Conservation (phyloP, 768 basidiomycete genomes). For the Suillus luteus region DNA sequence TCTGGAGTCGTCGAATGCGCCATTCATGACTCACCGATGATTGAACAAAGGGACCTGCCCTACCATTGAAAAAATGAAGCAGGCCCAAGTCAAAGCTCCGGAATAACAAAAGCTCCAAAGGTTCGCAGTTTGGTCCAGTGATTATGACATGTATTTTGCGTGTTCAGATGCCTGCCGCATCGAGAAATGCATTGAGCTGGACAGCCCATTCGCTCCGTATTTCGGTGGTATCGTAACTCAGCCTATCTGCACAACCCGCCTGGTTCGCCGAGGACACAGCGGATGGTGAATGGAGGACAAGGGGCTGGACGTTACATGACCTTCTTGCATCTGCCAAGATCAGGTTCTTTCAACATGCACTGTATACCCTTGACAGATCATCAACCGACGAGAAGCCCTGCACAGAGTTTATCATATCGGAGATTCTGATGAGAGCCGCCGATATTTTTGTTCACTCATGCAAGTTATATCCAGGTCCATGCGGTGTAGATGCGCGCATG, state of each 20-base stretch:
- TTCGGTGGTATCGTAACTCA: background rate
- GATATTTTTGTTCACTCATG: background rate
- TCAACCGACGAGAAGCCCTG: background rate
- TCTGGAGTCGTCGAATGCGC: background rate
- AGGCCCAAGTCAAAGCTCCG: background rate
- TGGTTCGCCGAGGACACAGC: background rate
- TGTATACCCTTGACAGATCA: background rate
- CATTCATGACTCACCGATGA: background rate
- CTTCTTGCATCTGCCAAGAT: background rate
- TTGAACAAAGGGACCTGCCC: background rate
- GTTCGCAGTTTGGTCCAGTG: background rate
- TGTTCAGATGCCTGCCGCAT: background rate
- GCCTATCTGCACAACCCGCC: background rate
- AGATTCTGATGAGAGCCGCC: background rate
- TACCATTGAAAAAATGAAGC: background rate
- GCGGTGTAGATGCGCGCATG: background rate
- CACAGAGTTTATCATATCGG: background rate
- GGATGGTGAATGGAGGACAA: background rate
- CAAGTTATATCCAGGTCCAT: background rate
- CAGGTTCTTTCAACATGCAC: background rate
- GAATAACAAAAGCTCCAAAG: background rate
- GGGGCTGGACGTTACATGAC: background rate
- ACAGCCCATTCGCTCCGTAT: background rate
- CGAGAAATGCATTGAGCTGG: background rate
- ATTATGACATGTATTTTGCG: background rate